phyloP scores from a whole-genome alignment of 345 rosid genomes.

The Turnera subulata region DNA sequence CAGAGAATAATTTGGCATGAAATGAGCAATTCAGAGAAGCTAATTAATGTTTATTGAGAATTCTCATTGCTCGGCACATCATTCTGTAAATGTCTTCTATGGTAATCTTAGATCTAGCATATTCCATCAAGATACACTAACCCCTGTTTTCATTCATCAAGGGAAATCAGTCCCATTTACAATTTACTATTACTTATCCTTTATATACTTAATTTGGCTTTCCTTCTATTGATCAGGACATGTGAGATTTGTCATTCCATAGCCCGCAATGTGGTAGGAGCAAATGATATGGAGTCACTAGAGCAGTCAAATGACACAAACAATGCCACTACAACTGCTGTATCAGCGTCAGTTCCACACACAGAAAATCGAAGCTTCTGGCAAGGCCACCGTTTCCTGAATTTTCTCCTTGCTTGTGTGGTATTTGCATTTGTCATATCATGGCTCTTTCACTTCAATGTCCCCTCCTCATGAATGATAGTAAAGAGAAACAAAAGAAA shows the following conservation, averaged over 20 bases:
- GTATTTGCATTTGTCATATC: conserved; percentile 71
- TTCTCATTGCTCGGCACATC: too few relatives aligned
- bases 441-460: conserved; percentile 74
- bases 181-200: neutral
- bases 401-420: conserved; percentile 71
- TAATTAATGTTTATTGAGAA: too few relatives aligned
- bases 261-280: conserved; percentile 64
- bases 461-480: conserved; percentile 40
- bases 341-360: conserved; percentile 23
- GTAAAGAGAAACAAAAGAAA: conserved; percentile 4
- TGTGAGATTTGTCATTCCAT: conserved; percentile 87
- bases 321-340: conserved; percentile 22
- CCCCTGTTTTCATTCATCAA: neutral
- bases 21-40: too few relatives aligned
- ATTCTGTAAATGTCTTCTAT: too few relatives aligned
- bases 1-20: too few relatives aligned
- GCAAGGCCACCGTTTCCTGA: conserved; percentile 79
- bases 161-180: neutral
- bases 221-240: conserved; percentile 38
- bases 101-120: too few relatives aligned
- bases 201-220: conserved; percentile 1
- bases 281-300: conserved; percentile 33
- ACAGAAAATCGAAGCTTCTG: conserved; percentile 65
- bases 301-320: conserved; percentile 38
- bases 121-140: too few relatives aligned